A percentile compares a stretch with the other conserved stretches of the same genome.
These are phyloP conservation scores for Coniochaeta sp. DNA, from an alignment of 2,329 filamentous ascomycete species.

Conservation along the genomic window DNA sequence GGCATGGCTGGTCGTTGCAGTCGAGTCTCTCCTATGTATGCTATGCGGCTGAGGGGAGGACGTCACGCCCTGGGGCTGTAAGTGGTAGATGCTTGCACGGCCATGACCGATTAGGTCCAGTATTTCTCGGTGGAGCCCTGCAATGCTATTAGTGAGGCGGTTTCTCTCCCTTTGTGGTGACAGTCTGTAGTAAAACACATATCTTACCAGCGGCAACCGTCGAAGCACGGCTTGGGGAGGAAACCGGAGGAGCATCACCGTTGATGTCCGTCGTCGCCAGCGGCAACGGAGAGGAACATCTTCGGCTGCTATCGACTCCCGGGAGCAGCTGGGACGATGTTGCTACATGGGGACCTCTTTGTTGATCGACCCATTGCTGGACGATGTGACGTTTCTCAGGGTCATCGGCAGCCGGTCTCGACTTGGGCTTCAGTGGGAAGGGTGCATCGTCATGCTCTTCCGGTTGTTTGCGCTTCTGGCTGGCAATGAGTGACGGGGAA, in stretches of 20 bases:
- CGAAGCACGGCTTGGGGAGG: neutral
- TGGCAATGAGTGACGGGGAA: neutral
- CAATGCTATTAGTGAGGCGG: neutral
- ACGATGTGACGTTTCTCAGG: neutral
- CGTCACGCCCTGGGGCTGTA: neutral
- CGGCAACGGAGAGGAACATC: neutral
- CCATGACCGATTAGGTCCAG: neutral
- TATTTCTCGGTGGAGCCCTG: neutral
- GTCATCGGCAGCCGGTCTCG: neutral
- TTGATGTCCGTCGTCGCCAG: neutral
- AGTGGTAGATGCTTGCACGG: neutral
- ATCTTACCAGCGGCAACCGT: neutral
- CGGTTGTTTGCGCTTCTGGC: slow-evolving; percentile 1
- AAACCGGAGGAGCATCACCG: neutral
- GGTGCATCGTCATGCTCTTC: slow-evolving; percentile 1
- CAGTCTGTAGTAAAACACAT: neutral
- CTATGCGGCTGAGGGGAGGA: neutral
- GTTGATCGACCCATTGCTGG: neutral
- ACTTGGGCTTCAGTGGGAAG: neutral
- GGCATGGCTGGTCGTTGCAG: neutral
- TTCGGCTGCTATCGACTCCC: neutral
- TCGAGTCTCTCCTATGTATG: neutral
- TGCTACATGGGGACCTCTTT: neutral
- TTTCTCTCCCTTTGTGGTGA: too few relatives aligned
- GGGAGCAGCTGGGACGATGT: neutral